A percentile compares a stretch with the other conserved stretches of the same genome.
phyloP scores from a whole-genome alignment of 2,329 filamentous ascomycete species.

The Aspergillus awamori region DNA sequence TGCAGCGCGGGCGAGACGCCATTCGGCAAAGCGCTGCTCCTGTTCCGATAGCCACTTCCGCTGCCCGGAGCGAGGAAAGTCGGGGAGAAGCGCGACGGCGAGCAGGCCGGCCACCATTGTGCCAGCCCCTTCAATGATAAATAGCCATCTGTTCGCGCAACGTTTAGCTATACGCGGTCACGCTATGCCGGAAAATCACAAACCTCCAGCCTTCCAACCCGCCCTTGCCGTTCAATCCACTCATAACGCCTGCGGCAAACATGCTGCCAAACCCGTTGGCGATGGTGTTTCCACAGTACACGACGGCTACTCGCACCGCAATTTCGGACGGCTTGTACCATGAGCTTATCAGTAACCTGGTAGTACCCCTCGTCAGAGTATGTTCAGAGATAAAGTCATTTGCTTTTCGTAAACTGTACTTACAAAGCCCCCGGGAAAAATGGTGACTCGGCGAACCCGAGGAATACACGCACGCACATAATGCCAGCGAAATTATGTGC shows the following conservation, averaged over 20 bases:
- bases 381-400: neutral
- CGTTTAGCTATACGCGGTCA: neutral
- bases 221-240: slow-evolving; percentile 40
- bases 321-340: slow-evolving; percentile 71
- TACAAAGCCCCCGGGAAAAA: slow-evolving; percentile 54
- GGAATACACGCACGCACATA: slow-evolving; percentile 31
- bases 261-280: slow-evolving; percentile 47
- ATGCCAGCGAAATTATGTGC: slow-evolving; percentile 20
- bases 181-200: neutral
- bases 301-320: slow-evolving; percentile 47
- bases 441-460: slow-evolving; percentile 60
- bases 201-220: slow-evolving; percentile 45
- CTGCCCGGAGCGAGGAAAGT: slow-evolving; percentile 26
- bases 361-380: neutral
- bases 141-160: slow-evolving; percentile 29
- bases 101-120: slow-evolving; percentile 39
- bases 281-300: slow-evolving; percentile 48
- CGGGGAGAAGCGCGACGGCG: slow-evolving; percentile 40
- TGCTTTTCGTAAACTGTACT: slow-evolving; percentile 12
- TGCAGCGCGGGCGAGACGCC: slow-evolving; percentile 22
- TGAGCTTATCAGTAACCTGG: slow-evolving; percentile 29
- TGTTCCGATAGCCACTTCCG: slow-evolving; percentile 25
- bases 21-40: slow-evolving; percentile 25
- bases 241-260: slow-evolving; percentile 31
- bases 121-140: slow-evolving; percentile 45